Percentiles rank a stretch among this genome's conserved stretches.
Evolutionary conservation across 2,329 filamentous ascomycete species (phyloP).

Genomic region (Epichloe sp.): DNA sequence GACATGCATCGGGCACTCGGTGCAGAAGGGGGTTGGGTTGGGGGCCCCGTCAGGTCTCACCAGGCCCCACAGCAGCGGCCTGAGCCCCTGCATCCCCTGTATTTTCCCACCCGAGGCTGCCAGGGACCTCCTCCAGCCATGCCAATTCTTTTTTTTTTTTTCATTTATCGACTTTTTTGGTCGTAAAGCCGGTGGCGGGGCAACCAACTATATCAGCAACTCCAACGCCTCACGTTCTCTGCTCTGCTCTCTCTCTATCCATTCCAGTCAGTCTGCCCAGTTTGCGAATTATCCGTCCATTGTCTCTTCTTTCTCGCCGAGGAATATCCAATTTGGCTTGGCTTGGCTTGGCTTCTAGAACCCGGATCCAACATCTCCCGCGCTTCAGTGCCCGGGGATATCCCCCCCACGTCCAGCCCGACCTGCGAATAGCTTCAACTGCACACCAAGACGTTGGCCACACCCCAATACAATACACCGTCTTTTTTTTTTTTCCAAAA

Average conservation of each 20-base stretch:
- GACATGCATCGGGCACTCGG: too few species aligned
- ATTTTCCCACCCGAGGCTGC: too few species aligned
- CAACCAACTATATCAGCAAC: constrained; percentile 28
- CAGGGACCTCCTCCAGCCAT: constrained; percentile 16
- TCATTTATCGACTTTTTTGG: constrained; percentile 4
- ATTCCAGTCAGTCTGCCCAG: too few species aligned
- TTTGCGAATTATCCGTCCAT: too few species aligned
- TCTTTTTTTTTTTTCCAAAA: background rate
- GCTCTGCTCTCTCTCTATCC: background rate
- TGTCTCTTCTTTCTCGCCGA: too few species aligned
- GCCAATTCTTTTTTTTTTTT: constrained; percentile 8
- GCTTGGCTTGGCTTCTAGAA: background rate
- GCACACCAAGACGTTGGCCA: too few species aligned
- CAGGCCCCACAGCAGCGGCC: too few species aligned
- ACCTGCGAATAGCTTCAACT: background rate
- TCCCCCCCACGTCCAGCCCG: too few species aligned
- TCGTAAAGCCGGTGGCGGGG: constrained; percentile 31
- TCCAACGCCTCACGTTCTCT: background rate
- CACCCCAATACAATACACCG: background rate
- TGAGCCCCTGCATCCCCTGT: too few species aligned
- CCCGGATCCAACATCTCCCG: background rate
- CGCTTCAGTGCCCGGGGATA: background rate
- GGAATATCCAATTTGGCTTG: background rate
- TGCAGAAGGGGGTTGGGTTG: too few species aligned
- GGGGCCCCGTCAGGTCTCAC: too few species aligned